Percentiles rank a stretch among this genome's conserved stretches.
These are phyloP conservation scores for Heritiera fomes DNA, from an alignment of 345 rosid species.

Conservation along the genomic window DNA sequence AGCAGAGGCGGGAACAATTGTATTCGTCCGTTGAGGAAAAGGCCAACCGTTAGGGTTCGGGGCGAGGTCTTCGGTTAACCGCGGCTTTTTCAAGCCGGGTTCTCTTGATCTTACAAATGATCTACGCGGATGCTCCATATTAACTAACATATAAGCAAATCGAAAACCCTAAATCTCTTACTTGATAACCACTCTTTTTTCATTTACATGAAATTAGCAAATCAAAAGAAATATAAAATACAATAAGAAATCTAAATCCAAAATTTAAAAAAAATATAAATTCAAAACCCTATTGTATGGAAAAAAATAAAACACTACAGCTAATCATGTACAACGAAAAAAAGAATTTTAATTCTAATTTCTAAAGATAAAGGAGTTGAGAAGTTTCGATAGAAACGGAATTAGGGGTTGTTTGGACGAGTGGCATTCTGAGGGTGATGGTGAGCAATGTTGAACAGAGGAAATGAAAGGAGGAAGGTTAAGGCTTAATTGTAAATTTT, in stretches of 20 bases:
- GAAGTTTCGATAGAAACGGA: not conserved
- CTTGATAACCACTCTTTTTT: constrained; percentile 14
- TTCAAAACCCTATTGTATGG: not conserved
- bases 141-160: constrained; percentile 28
- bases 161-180: constrained; percentile 23
- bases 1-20: constrained; percentile 24
- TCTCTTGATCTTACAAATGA: constrained; percentile 86
- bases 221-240: not conserved
- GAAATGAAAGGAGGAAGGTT: not conserved
- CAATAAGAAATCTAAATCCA: not conserved
- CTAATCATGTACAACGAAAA: not conserved
- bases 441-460: not conserved
- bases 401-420: not conserved
- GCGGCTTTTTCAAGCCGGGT: constrained; percentile 55
- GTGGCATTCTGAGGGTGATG: not conserved
- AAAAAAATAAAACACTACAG: not conserved
- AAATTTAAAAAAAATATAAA: not conserved
- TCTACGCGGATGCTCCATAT: constrained; percentile 78
- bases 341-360: not conserved
- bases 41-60: constrained; percentile 28
- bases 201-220: not conserved
- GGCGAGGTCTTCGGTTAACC: constrained; percentile 46
- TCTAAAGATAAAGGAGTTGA: not conserved
- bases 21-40: constrained; percentile 40
- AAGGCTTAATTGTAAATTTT: not conserved